A percentile compares a stretch with the other conserved stretches of the same genome.
Evolutionary conservation across 352 stramenopile genomes (phyloP).

Genomic region (Phytophthora idaei): DNA sequence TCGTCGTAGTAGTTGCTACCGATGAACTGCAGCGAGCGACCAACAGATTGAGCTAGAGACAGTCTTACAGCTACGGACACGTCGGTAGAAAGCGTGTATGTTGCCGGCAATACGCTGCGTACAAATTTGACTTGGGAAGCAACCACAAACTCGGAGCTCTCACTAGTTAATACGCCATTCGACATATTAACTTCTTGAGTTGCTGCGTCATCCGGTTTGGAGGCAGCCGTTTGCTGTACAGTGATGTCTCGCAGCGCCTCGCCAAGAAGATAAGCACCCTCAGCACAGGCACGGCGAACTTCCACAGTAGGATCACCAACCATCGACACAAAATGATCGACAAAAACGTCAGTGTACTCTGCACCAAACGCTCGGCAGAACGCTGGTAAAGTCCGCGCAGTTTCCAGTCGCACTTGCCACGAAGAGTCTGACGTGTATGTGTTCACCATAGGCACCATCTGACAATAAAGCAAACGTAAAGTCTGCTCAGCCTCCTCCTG

Average conservation of each 20-base stretch:
- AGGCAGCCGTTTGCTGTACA: slow-evolving; percentile 28
- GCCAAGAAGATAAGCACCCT: slow-evolving; percentile 67
- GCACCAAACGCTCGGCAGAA: slow-evolving; percentile 79
- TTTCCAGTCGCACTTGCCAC: slow-evolving; percentile 88
- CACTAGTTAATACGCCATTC: slow-evolving; percentile 5
- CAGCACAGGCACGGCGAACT: slow-evolving; percentile 77
- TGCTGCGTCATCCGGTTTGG: slow-evolving; percentile 14
- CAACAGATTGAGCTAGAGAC: slow-evolving; percentile 75
- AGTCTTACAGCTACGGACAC: slow-evolving; percentile 79
- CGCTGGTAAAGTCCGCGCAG: slow-evolving; percentile 69
- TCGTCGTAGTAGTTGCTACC: slow-evolving; percentile 76
- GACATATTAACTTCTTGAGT: slow-evolving; percentile 14
- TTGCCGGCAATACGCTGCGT: slow-evolving; percentile 75
- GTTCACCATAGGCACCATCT: slow-evolving; percentile 90
- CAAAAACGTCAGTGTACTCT: slow-evolving; percentile 86
- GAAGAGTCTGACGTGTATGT: slow-evolving; percentile 87
- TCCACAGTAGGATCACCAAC: slow-evolving; percentile 85
- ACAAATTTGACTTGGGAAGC: slow-evolving; percentile 83
- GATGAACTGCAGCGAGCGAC: slow-evolving; percentile 74
- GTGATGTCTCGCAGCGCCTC: slow-evolving; percentile 63
- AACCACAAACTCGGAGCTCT: slow-evolving; percentile 44
- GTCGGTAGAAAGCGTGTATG: slow-evolving; percentile 78
- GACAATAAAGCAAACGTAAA: slow-evolving; percentile 72
- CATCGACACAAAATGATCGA: slow-evolving; percentile 89
- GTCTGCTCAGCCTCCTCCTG: slow-evolving; percentile 40